Percentiles rank a stretch among this genome's conserved stretches.
Evolutionary conservation across 768 basidiomycete species (phyloP).

Genomic region (Tricholoma bakamatsutake): DNA sequence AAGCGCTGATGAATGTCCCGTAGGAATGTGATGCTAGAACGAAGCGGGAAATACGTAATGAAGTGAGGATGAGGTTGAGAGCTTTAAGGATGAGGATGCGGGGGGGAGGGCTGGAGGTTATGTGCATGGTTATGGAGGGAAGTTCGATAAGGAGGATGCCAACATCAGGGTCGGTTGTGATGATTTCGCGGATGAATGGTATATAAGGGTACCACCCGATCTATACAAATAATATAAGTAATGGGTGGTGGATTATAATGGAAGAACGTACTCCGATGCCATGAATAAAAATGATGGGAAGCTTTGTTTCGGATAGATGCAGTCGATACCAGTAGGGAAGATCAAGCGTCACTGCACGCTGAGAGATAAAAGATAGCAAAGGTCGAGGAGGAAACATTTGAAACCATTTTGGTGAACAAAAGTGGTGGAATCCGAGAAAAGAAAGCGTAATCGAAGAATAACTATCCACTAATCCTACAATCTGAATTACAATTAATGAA

Average conservation of each 20-base stretch:
- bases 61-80: slow-evolving; percentile 38
- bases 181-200: slow-evolving; percentile 43
- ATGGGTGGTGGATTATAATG: background rate
- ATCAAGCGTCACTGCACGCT: slow-evolving; percentile 27
- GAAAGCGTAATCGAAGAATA: slow-evolving; percentile 34
- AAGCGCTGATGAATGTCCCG: slow-evolving; percentile 51
- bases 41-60: slow-evolving; percentile 31
- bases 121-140: slow-evolving; percentile 55
- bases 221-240: slow-evolving; percentile 23
- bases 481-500: slow-evolving; percentile 27
- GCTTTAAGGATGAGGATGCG: slow-evolving; percentile 35
- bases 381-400: slow-evolving; percentile 50
- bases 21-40: slow-evolving; percentile 56
- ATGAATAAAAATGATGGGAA: slow-evolving; percentile 59
- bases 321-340: slow-evolving; percentile 36
- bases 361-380: slow-evolving; percentile 38
- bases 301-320: slow-evolving; percentile 39
- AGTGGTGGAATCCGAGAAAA: slow-evolving; percentile 48
- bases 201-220: slow-evolving; percentile 59
- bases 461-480: slow-evolving; percentile 47
- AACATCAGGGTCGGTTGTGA: slow-evolving; percentile 37
- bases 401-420: slow-evolving; percentile 31
- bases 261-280: slow-evolving; percentile 52
- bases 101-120: slow-evolving; percentile 42
- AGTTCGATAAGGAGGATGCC: slow-evolving; percentile 58